These are phyloP conservation scores for Annulohypoxylon nitens DNA, from an alignment of 495 filamentous ascomycete genomes.

Conservation along the genomic window DNA sequence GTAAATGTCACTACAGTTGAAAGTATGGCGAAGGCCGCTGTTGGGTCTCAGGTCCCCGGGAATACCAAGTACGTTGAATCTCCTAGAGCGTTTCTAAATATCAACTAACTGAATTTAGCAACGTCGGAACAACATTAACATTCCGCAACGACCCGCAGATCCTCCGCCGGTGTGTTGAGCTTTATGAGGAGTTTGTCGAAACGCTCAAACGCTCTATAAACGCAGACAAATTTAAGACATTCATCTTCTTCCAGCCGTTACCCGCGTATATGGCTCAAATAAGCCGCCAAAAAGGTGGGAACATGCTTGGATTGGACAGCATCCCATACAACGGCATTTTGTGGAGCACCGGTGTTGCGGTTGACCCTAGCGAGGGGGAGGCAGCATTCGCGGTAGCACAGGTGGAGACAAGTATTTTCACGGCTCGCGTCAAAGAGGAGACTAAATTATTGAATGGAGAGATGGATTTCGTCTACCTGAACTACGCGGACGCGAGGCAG, in stretches of 20 bases:
- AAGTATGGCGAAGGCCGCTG: slow-evolving; percentile 41
- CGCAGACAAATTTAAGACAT: slow-evolving; percentile 19
- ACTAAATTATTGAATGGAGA: slow-evolving; percentile 44
- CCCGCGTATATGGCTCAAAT: slow-evolving; percentile 44
- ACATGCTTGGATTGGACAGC: slow-evolving; percentile 51
- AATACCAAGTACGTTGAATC: slow-evolving; percentile 18
- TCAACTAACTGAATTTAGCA: slow-evolving; percentile 15
- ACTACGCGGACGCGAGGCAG: slow-evolving; percentile 61
- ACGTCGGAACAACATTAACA: slow-evolving; percentile 26
- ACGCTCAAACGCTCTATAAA: slow-evolving; percentile 25
- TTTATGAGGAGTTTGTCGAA: slow-evolving; percentile 29
- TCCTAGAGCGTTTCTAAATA: no score
- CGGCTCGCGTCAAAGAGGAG: slow-evolving; percentile 34
- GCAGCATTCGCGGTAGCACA: slow-evolving; percentile 26
- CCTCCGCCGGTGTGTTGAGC: slow-evolving; percentile 25
- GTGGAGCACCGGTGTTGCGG: slow-evolving; percentile 32
- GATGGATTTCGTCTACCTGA: slow-evolving; percentile 54
- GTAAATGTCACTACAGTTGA: slow-evolving; percentile 14
- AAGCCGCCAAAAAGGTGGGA: slow-evolving; percentile 49
- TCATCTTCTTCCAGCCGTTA: slow-evolving; percentile 53
- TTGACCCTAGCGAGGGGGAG: slow-evolving; percentile 17
- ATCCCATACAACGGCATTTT: slow-evolving; percentile 37
- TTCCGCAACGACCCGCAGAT: slow-evolving; percentile 43
- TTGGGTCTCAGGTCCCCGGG: slow-evolving; percentile 31
- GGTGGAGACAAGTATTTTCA: slow-evolving; percentile 28